Base-by-base conservation (phyloP, 495 filamentous ascomycete genomes). In the Melanomma pulvis-pyrius region DNA sequence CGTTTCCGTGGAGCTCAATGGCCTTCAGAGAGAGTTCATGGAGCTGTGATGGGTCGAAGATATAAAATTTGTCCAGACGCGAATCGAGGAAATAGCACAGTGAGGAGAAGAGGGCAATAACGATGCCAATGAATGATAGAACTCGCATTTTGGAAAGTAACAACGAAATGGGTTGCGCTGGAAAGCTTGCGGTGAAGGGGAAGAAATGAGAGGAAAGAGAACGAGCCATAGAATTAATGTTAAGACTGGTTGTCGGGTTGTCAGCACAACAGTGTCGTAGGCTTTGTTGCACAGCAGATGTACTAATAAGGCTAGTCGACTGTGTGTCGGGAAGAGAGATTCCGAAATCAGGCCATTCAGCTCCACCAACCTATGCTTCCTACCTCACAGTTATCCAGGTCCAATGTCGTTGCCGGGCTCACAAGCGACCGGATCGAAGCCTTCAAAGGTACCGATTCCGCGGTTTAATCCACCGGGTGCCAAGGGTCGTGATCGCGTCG, bases 1-100 rank as follows among this genome's bases (percentile, higher is more conserved):
- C 86, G 68, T 90, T 88, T 64, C 87, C 89, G 73, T 92, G 83
- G 15, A 80, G 76, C n/a, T 71, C 77, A 68, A 96, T 86, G 25
- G 84, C 86, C 63, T 84, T 81, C 75, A 84, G 75, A 19, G 87
- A 82, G 15, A 93, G 80, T 49, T 88, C 85, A 68, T 90, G 83
- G 67, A 96, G 81, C 57, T 92, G 82, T 39, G 78, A 79, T 2
- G 83, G 82, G 34, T 85, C 74, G 77, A 96, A 92, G 77, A 93
- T 84, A 82, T 91, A 93, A 82, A 92, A 90, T 57, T 77, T 82
- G 54, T 90, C 83, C 26, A 93, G 82, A 71, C 87, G 84, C 55
- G 85, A 80, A 73, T 92, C 87, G 59, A 92, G 71, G 69, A 82
- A 80, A 79, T 82, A 86, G 75, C 83, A 82, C 41, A 90, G 63